Percentiles rank a stretch among this genome's conserved stretches.
Evolutionary conservation across 1,284 basidiomycete genomes (phyloP).

Genomic region (Thelephora terrestris): DNA sequence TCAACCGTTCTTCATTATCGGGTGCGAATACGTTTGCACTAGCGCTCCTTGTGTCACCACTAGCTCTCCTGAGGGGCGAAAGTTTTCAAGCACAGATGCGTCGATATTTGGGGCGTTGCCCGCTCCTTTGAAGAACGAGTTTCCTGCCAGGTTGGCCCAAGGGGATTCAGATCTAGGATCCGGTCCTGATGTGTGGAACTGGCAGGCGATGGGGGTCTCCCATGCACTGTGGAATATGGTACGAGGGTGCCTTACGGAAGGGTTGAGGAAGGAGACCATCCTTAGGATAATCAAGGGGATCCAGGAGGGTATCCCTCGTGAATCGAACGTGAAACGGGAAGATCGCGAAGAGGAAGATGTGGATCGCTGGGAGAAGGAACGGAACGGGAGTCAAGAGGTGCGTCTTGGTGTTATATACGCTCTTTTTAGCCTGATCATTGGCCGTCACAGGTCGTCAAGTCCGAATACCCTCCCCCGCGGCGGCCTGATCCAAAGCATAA

Average conservation of each 20-base stretch:
- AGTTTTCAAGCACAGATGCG: constrained; percentile 57
- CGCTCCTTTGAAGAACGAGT: constrained; percentile 53
- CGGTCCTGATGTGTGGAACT: constrained; percentile 54
- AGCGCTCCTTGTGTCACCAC: constrained; percentile 34
- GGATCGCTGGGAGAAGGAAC: constrained; percentile 17
- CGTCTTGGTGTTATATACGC: constrained; percentile 2
- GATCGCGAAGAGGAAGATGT: constrained; percentile 28
- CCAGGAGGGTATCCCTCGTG: constrained; percentile 40
- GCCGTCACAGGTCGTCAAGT: background rate
- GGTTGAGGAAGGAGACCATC: constrained; percentile 48
- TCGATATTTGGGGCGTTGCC: constrained; percentile 60
- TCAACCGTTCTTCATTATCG: constrained; percentile 68
- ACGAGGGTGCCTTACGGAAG: constrained; percentile 39
- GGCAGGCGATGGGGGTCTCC: constrained; percentile 60
- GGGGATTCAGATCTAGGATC: constrained; percentile 40
- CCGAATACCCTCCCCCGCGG: background rate
- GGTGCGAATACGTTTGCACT: constrained; percentile 63
- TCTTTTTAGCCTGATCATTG: too few species aligned
- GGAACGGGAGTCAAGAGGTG: constrained; percentile 18
- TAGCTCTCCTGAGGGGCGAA: constrained; percentile 39
- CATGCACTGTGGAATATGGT: constrained; percentile 61
- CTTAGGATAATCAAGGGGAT: constrained; percentile 44
- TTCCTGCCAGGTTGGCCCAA: constrained; percentile 50
- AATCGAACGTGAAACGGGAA: constrained; percentile 14
- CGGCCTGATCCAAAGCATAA: background rate